Evolutionary conservation across 768 basidiomycete species (phyloP).

Genomic region (Dentipellis sp.): DNA sequence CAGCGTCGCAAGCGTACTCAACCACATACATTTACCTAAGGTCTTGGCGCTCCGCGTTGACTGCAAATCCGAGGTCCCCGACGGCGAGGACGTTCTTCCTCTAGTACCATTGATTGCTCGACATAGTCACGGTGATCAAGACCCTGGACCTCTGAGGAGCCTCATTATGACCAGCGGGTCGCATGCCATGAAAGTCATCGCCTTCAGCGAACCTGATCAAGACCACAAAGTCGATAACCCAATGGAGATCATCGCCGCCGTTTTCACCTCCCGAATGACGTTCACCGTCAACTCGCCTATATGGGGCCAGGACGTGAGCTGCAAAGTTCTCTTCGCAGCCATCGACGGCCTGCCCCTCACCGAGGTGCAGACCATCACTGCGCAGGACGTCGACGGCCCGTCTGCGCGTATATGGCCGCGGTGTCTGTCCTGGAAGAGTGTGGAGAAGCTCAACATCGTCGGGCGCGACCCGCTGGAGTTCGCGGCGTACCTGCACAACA

Average conservation of each 20-base stretch:
- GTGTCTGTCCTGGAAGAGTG: background rate
- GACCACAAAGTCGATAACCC: background rate
- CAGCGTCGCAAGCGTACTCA: background rate
- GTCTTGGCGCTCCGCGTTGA: background rate
- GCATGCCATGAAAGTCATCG: background rate
- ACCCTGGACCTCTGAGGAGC: background rate
- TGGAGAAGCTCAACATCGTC: background rate
- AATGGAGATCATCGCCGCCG: background rate
- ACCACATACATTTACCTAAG: constrained; percentile 4
- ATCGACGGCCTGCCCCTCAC: background rate
- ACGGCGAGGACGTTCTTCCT: background rate
- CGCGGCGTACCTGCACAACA: background rate
- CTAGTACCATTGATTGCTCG: background rate
- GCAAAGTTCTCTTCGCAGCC: background rate
- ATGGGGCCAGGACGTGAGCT: background rate
- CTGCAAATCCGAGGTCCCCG: background rate
- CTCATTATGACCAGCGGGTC: background rate
- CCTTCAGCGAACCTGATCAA: background rate
- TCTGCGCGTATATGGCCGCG: background rate
- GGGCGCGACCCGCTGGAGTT: background rate
- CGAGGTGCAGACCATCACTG: background rate
- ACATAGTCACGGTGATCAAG: background rate
- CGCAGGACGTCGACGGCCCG: background rate
- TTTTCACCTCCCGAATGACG: background rate
- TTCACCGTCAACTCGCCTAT: background rate